Evolutionary conservation across 441 rosid species (phyloP), one percentile per base, ranked within the genome.

Genomic region (Bocquillonia castaneifolia): DNA sequence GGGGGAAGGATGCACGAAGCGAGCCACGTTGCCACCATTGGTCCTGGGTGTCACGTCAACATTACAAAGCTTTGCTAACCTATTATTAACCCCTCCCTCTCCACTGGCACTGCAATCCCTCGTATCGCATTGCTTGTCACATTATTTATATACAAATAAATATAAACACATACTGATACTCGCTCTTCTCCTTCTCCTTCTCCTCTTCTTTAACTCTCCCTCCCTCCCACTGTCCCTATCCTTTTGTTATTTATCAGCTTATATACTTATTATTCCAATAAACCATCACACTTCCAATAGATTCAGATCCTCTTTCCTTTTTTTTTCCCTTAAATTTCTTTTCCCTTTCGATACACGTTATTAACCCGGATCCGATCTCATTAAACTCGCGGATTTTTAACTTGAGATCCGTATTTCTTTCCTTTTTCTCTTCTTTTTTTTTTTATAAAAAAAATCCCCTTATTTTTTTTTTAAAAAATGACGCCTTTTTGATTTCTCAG

Each of bases 291-390:
- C 47, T 42, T 13, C 47, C 15, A 3, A 45, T 5, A 65, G 83
- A 77, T 82, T 85, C 85, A 74, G 81, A 82, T 84, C 81, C 74
- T 58, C 51, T 54, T 20, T 20, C 9, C 20, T 45, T 45, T 15
- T 14, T 1, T 45, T 20, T 7, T 15, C 12, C 12, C 12, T 40
- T 40, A n/a, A n/a, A n/a, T n/a, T n/a, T 1, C 3, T 15, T 40
- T 40, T 40, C 12, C 2, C 67, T 74, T 60, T 40, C 23, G 59
- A 63, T 50, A 63, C 71, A 48, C 26, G 66, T 64, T 77, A 56
- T 55, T 37, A 29, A 66, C 18, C 52, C 64, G 52, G 78, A 71
- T 82, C 80, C 82, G 64, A 58, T 48, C 66, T 39, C 31, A 44
- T 26, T 20, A 23, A 53, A 36, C 45, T 64, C 36, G 66, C 31